These are phyloP conservation scores for Penicillium coprophilum DNA, from an alignment of 495 filamentous ascomycete species.

Conservation along the genomic window DNA sequence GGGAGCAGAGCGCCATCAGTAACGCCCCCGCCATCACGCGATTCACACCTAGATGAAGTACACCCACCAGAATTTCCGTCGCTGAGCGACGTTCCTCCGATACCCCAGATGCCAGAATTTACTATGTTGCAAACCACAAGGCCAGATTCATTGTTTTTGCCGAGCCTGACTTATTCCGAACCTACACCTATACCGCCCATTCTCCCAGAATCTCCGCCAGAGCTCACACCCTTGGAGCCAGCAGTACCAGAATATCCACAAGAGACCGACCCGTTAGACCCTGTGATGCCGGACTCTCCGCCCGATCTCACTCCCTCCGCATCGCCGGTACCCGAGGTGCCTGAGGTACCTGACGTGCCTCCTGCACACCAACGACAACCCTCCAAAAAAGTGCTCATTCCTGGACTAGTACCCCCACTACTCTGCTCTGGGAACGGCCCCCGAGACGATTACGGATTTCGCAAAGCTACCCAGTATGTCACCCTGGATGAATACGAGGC, in stretches of 20 bases:
- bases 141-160: slow-evolving; percentile 7
- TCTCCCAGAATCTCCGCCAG: slow-evolving; percentile 10
- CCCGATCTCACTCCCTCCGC: slow-evolving; percentile 7
- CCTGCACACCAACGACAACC: slow-evolving; percentile 30
- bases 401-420: slow-evolving; percentile 43
- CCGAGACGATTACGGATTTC: slow-evolving; percentile 90
- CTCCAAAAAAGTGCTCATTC: slow-evolving; percentile 43
- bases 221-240: not conserved
- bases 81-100: slow-evolving; percentile 26
- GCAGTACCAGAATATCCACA: slow-evolving; percentile 2
- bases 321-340: slow-evolving; percentile 8
- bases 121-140: not conserved
- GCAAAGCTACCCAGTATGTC: slow-evolving; percentile 81
- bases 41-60: slow-evolving; percentile 29
- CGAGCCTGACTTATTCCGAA: slow-evolving; percentile 7
- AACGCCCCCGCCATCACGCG: slow-evolving; percentile 33
- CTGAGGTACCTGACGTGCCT: slow-evolving; percentile 5
- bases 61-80: slow-evolving; percentile 22
- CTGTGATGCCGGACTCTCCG: slow-evolving; percentile 2
- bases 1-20: slow-evolving; percentile 36
- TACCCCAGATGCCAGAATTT: slow-evolving; percentile 27
- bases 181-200: slow-evolving; percentile 6
- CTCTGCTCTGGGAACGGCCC: slow-evolving; percentile 32
- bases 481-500: slow-evolving; percentile 73
- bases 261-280: slow-evolving; percentile 8